Conservation (phyloP, 805 yeast species). For the Wickerhamomyces bisporus region DNA sequence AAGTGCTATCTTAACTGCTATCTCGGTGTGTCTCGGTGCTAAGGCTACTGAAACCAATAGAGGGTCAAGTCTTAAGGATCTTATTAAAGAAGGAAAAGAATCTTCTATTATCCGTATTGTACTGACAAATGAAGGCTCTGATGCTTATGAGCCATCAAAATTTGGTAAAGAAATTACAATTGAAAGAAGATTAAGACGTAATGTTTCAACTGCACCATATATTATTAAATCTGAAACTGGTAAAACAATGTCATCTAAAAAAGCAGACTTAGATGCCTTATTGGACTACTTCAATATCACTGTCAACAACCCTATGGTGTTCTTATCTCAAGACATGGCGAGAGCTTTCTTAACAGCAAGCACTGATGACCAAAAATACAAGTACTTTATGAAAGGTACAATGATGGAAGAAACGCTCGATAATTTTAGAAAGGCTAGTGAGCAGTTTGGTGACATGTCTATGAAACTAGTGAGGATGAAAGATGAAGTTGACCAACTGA, state of each 20-base stretch:
- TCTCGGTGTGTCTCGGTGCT: slow-evolving; percentile 83
- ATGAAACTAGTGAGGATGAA: slow-evolving; percentile 34
- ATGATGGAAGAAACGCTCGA: slow-evolving; percentile 60
- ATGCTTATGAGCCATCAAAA: slow-evolving; percentile 55
- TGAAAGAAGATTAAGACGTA: slow-evolving; percentile 58
- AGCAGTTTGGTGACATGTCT: slow-evolving; percentile 31
- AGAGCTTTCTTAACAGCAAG: slow-evolving; percentile 80
- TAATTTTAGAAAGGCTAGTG: slow-evolving; percentile 41
- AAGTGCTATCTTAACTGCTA: slow-evolving; percentile 81
- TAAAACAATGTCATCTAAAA: slow-evolving; percentile 52
- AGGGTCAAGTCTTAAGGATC: slow-evolving; percentile 61
- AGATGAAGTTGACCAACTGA: slow-evolving; percentile 33
- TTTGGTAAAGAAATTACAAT: slow-evolving; percentile 69
- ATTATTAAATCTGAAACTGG: slow-evolving; percentile 48
- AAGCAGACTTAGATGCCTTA: slow-evolving; percentile 61
- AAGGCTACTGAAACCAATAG: slow-evolving; percentile 84
- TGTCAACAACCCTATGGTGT: slow-evolving; percentile 87
- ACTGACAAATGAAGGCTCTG: slow-evolving; percentile 59
- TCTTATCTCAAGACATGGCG: slow-evolving; percentile 91
- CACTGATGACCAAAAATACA: slow-evolving; percentile 65
- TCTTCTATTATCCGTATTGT: slow-evolving; percentile 64
- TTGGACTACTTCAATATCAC: slow-evolving; percentile 68
- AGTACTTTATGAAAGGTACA: slow-evolving; percentile 77
- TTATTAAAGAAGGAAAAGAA: slow-evolving; percentile 72
- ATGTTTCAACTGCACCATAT: slow-evolving; percentile 47